Conservation (phyloP, 2,329 filamentous ascomycete genomes). For the Tricladium varicosporioides region DNA sequence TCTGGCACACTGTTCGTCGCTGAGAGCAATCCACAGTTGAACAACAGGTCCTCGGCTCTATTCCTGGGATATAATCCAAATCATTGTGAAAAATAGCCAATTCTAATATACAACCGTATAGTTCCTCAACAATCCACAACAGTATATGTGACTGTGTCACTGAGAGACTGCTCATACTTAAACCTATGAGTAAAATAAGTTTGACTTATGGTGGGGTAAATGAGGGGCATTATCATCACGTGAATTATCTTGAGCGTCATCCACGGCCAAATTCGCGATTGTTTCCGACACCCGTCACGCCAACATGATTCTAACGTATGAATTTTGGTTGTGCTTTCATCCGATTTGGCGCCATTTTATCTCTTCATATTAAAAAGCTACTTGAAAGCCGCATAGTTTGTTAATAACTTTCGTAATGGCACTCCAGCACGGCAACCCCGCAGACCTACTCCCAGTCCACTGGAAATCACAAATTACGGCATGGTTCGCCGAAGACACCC, state of each 20-base stretch:
- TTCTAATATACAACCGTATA: no score
- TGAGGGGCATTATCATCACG: no score
- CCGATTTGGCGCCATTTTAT: background rate
- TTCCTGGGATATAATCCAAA: no score
- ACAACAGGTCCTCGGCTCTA: no score
- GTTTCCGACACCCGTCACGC: background rate
- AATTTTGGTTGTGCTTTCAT: background rate
- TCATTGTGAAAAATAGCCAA: no score
- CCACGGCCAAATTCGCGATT: background rate
- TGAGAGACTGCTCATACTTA: no score
- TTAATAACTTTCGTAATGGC: conserved; percentile 26
- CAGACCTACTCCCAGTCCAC: conserved; percentile 77
- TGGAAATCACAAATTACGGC: conserved; percentile 78
- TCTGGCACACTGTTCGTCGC: no score
- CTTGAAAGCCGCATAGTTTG: background rate
- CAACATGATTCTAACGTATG: background rate
- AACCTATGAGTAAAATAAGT: no score
- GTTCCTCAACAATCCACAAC: no score
- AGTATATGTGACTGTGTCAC: no score
- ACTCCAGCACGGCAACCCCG: conserved; percentile 51
- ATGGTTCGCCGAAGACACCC: conserved; percentile 96
- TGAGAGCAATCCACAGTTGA: no score
- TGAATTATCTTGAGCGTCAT: background rate
- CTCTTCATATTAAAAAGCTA: background rate
- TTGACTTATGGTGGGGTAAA: no score